Percentiles rank a stretch among this genome's conserved stretches.
These are phyloP conservation scores for Emericellopsis atlantica DNA, from an alignment of 2,329 filamentous ascomycete species.

Conservation along the genomic window DNA sequence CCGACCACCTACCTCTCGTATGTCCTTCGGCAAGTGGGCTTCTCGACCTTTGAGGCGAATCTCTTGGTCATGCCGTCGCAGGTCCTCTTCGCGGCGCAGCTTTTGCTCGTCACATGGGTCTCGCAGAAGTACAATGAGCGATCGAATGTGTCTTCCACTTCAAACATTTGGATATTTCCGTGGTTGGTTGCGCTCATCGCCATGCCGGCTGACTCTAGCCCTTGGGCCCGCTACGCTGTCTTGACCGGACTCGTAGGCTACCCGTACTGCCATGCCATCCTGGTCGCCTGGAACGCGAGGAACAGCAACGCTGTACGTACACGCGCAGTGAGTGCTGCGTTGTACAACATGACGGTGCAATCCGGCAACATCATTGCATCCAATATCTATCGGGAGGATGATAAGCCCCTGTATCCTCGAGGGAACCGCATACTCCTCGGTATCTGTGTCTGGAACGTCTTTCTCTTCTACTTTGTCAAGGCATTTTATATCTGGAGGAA, in stretches of 20 bases:
- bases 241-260: constrained; percentile 18
- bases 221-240: constrained; percentile 19
- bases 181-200: constrained; percentile 30
- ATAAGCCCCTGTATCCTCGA: constrained; percentile 36
- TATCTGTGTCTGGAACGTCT: constrained; percentile 32
- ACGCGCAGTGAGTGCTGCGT: constrained; percentile 44
- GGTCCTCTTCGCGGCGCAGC: constrained; percentile 29
- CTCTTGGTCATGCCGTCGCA: constrained; percentile 31
- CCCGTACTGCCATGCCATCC: constrained; percentile 27
- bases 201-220: constrained; percentile 12
- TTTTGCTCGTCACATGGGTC: constrained; percentile 31
- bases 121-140: constrained; percentile 30
- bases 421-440: constrained; percentile 37
- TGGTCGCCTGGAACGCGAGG: constrained; percentile 46
- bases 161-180: constrained; percentile 37
- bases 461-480: constrained; percentile 30
- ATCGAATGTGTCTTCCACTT: constrained; percentile 28
- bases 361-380: constrained; percentile 26
- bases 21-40: constrained; percentile 28
- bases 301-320: constrained; percentile 52
- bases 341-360: constrained; percentile 47
- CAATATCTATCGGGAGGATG: constrained; percentile 31
- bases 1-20: constrained; percentile 31
- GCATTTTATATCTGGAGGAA: constrained; percentile 34
- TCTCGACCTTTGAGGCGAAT: constrained; percentile 30